These are phyloP conservation scores for Clavariopsis aquatica DNA, from an alignment of 495 filamentous ascomycete species.

Conservation along the genomic window DNA sequence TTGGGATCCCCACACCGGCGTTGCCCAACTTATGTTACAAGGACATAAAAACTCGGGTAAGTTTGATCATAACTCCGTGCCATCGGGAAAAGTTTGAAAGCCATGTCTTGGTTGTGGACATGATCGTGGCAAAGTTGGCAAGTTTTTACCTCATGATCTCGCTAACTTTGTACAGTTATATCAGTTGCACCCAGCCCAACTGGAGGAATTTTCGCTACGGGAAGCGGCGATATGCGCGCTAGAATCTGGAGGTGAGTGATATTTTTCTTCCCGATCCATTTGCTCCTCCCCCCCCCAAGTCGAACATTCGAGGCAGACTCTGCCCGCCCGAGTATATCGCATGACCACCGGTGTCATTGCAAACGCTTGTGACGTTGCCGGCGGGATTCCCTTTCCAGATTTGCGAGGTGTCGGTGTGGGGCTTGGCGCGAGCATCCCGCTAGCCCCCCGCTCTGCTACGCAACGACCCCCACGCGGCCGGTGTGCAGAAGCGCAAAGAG, in stretches of 20 bases:
- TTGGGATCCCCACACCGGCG: slow-evolving; percentile 48
- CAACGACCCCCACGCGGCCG: slow-evolving; percentile 21
- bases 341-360: slow-evolving; percentile 4
- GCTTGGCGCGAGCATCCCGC: slow-evolving; percentile 6
- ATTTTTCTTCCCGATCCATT: neutral
- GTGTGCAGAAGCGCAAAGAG: slow-evolving; percentile 1
- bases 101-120: neutral
- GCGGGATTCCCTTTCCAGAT: neutral
- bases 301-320: neutral
- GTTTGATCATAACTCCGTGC: neutral
- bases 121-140: no score
- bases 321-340: neutral
- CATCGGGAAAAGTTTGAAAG: neutral
- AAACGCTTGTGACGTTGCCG: slow-evolving; percentile 9
- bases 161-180: slow-evolving; percentile 42
- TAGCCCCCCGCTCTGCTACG: neutral
- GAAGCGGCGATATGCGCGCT: slow-evolving; percentile 49
- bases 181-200: slow-evolving; percentile 48
- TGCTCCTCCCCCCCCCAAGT: neutral
- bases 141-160: neutral
- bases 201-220: slow-evolving; percentile 47
- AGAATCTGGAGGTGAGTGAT: slow-evolving; percentile 47
- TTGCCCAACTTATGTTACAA: slow-evolving; percentile 49
- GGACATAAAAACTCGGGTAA: slow-evolving; percentile 50
- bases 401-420: neutral